Evolutionary conservation across 2,329 filamentous ascomycete genomes (phyloP).

Genomic region (Penicillium brevicompactum): DNA sequence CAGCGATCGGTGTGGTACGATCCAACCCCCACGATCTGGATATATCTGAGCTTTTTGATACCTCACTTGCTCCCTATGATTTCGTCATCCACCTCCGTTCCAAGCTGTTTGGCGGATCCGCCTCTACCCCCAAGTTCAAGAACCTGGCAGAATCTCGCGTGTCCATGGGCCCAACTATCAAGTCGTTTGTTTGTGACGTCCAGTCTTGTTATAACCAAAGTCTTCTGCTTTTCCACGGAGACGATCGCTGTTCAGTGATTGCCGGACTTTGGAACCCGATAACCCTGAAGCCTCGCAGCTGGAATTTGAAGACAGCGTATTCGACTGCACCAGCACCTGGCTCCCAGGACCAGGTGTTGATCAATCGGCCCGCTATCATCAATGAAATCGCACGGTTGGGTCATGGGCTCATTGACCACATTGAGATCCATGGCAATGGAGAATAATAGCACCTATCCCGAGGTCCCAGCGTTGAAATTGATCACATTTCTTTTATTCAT

Average conservation of each 20-base stretch:
- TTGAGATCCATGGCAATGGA: slow-evolving; percentile 54
- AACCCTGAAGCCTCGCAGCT: slow-evolving; percentile 31
- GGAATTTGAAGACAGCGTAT: slow-evolving; percentile 41
- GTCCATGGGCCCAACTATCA: slow-evolving; percentile 62
- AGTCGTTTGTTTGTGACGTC: slow-evolving; percentile 68
- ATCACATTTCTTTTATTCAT: slow-evolving; percentile 12
- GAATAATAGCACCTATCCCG: slow-evolving; percentile 5
- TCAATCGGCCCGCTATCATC: slow-evolving; percentile 45
- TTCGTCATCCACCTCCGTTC: slow-evolving; percentile 74
- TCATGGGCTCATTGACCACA: slow-evolving; percentile 65
- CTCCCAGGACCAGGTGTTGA: slow-evolving; percentile 26
- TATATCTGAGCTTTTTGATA: slow-evolving; percentile 67
- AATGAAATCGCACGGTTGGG: slow-evolving; percentile 54
- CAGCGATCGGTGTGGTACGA: slow-evolving; percentile 66
- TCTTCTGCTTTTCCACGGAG: slow-evolving; percentile 79
- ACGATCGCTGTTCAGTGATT: slow-evolving; percentile 58
- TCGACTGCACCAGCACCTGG: slow-evolving; percentile 34
- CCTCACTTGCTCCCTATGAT: slow-evolving; percentile 77
- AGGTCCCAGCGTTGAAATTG: slow-evolving; percentile 14
- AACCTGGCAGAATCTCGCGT: slow-evolving; percentile 66
- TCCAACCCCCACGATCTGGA: slow-evolving; percentile 57
- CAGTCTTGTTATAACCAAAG: slow-evolving; percentile 66
- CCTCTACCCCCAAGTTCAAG: slow-evolving; percentile 63
- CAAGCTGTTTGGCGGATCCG: slow-evolving; percentile 48
- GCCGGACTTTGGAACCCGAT: slow-evolving; percentile 68